These are phyloP conservation scores for Saccharomycopsis hybrid DNA, from an alignment of 1,139 yeast species.

Conservation along the genomic window DNA sequence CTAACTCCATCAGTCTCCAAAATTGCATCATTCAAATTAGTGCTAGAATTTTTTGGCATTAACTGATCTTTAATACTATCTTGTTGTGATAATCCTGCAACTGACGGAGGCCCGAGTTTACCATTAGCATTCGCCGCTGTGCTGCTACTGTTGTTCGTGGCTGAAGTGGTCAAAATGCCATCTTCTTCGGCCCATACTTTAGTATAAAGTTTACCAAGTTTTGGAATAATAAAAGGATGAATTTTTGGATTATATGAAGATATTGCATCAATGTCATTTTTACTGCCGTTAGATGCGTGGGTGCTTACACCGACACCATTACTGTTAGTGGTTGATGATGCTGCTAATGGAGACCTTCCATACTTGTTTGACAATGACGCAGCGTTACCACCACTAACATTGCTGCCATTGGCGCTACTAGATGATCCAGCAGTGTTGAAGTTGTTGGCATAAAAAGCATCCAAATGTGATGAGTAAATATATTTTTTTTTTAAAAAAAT, in stretches of 20 bases:
- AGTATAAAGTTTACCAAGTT: slow-evolving; percentile 73
- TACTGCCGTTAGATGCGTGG: background rate
- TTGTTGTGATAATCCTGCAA: slow-evolving; percentile 9
- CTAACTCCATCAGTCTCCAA: slow-evolving; percentile 71
- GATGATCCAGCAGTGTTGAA: slow-evolving; percentile 7
- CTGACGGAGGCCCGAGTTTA: background rate
- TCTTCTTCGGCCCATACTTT: slow-evolving; percentile 89
- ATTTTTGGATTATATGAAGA: slow-evolving; percentile 56
- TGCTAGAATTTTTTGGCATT: slow-evolving; percentile 52
- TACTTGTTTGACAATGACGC: background rate
- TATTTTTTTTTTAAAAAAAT: slow-evolving; percentile 60
- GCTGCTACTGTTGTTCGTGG: slow-evolving; percentile 18
- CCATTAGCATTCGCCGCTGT: slow-evolving; percentile 17
- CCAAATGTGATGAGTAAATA: slow-evolving; percentile 47
- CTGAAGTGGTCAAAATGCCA: slow-evolving; percentile 28
- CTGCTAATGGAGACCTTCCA: slow-evolving; percentile 2
- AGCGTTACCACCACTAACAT: background rate
- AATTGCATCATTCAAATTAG: slow-evolving; percentile 51
- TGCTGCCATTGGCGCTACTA: background rate
- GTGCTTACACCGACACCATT: background rate
- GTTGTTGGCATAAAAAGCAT: slow-evolving; percentile 15
- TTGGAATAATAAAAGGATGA: slow-evolving; percentile 72
- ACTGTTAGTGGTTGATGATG: background rate
- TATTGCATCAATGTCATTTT: background rate
- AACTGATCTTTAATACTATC: slow-evolving; percentile 36